Base-by-base conservation (phyloP, 2,329 filamentous ascomycete species). In the Colletotrichum camelliae region DNA sequence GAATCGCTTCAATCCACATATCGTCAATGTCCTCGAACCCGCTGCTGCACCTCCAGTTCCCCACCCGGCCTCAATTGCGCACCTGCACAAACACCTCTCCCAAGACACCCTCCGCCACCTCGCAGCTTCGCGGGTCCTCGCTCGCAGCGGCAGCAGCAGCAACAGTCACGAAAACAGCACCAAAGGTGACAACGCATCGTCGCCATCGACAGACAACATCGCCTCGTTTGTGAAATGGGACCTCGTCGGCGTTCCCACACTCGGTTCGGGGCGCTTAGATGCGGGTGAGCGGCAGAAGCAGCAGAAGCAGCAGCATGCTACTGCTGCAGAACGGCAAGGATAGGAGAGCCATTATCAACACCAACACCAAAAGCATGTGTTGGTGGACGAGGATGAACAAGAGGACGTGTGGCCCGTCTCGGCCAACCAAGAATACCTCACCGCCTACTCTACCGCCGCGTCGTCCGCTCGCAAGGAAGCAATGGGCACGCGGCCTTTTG, bases 11-110 rank as follows among this genome's bases (percentile, higher is more conserved):
- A 37, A 82, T 86, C 68, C 85, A 87, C 75, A 76, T 87, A 18
- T 76, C 79, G 10, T 84, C 86, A 61, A 87, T 86, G 86, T 80
- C 84, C 61, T 74, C 79, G 48, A 86, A 87, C 77, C 76, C 82
- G 15, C 75, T 87, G 29, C 83, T 85, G 60, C 84, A 86, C 70
- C 83, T 83, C 2, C 84, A 87, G 75, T 86, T 87, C 69, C 85
- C 86, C 16, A 83, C 80, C 67, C 77, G 8, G 79, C 81, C 18
- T 81, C 81, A 61, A 79, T 82, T 35, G 71, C 66, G 10, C 81
- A 80, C 8, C 80, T 86, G 24, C 79, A 77, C 48, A 72, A 65
- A 6, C 85, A 81, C 79, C 77, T 87, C 35, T 76, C 74, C 29
- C 78, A 75, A 35, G 80, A 86, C 70, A 82, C 82, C 27, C 68